Conservation (phyloP, 2,329 filamentous ascomycete genomes). For the Botryotinia narcissicola region DNA sequence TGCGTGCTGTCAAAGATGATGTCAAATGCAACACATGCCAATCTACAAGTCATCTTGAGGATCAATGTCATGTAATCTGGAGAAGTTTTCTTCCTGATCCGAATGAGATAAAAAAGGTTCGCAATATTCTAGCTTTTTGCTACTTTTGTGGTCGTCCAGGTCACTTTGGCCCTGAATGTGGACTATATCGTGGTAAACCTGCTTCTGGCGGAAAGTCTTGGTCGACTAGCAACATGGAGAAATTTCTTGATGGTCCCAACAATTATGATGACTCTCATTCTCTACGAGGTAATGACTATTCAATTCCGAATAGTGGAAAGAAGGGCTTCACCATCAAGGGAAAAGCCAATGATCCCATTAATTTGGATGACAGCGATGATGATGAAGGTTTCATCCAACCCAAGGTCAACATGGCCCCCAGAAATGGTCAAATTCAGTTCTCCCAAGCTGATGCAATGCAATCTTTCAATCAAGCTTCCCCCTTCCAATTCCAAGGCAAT, state of each 20-base stretch:
- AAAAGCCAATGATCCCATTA: conserved; percentile 35
- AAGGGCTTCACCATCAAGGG: conserved; percentile 37
- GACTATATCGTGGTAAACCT: conserved; percentile 27
- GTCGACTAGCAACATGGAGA: conserved; percentile 49
- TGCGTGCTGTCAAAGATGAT: conserved; percentile 52
- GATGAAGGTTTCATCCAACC: conserved; percentile 33
- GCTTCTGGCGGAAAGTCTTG: conserved; percentile 48
- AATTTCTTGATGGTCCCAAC: conserved; percentile 50
- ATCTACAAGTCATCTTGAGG: conserved; percentile 55
- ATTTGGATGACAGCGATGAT: conserved; percentile 35
- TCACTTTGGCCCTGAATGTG: conserved; percentile 60
- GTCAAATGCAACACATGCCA: conserved; percentile 61
- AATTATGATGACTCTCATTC: conserved; percentile 31
- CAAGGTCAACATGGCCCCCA: conserved; percentile 24
- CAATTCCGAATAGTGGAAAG: conserved; percentile 25
- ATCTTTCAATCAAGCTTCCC: conserved; percentile 7
- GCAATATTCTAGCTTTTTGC: conserved; percentile 51
- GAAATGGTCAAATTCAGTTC: conserved; percentile 13
- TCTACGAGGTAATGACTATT: conserved; percentile 33
- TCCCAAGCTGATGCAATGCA: conserved; percentile 6
- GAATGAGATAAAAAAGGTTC: conserved; percentile 48
- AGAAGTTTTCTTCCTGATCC: conserved; percentile 49
- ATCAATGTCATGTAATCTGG: conserved; percentile 60
- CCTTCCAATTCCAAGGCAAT: conserved; percentile 16
- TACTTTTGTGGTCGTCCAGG: conserved; percentile 53